These are phyloP conservation scores for Leccinum laetum DNA, from an alignment of 1,284 basidiomycete species.

Conservation along the genomic window DNA sequence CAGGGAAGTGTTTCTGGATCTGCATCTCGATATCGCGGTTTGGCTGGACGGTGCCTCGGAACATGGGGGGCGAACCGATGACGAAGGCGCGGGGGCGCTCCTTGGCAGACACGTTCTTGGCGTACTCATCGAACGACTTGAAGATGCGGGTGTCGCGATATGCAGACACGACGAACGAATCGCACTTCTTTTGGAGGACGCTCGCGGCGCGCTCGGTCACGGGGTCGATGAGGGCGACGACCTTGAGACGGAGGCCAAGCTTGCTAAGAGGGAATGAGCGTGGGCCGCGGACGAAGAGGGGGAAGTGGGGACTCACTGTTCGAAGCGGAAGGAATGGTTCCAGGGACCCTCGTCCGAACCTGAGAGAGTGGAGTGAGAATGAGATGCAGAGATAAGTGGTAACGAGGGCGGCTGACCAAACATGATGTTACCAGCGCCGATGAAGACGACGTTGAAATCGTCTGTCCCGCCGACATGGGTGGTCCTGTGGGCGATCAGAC, in stretches of 20 bases:
- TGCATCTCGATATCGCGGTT: slow-evolving; percentile 91
- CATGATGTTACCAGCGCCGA: slow-evolving; percentile 96
- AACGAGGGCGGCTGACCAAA: slow-evolving; percentile 57
- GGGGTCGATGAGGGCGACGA: slow-evolving; percentile 94
- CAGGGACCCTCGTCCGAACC: slow-evolving; percentile 63
- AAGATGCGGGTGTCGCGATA: slow-evolving; percentile 92
- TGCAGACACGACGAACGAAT: slow-evolving; percentile 91
- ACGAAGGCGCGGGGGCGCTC: slow-evolving; percentile 78
- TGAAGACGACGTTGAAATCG: slow-evolving; percentile 88
- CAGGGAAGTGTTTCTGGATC: slow-evolving; percentile 89
- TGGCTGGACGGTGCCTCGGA: slow-evolving; percentile 77
- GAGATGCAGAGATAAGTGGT: no score
- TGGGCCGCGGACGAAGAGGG: not conserved
- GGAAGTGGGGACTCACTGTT: slow-evolving; percentile 58
- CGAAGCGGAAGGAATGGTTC: slow-evolving; percentile 96
- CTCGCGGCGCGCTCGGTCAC: slow-evolving; percentile 78
- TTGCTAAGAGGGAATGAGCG: slow-evolving; percentile 57
- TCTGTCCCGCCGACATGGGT: slow-evolving; percentile 57
- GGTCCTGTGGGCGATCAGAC: slow-evolving; percentile 39
- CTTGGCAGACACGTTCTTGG: slow-evolving; percentile 63
- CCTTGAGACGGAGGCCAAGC: slow-evolving; percentile 95
- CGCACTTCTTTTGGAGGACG: slow-evolving; percentile 89
- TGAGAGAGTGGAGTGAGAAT: no score
- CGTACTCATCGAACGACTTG: slow-evolving; percentile 87
- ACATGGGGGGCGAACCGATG: slow-evolving; percentile 93